These are phyloP conservation scores for Skeletonema menzelii DNA, from an alignment of 108 stramenopile genomes.

Conservation along the genomic window DNA sequence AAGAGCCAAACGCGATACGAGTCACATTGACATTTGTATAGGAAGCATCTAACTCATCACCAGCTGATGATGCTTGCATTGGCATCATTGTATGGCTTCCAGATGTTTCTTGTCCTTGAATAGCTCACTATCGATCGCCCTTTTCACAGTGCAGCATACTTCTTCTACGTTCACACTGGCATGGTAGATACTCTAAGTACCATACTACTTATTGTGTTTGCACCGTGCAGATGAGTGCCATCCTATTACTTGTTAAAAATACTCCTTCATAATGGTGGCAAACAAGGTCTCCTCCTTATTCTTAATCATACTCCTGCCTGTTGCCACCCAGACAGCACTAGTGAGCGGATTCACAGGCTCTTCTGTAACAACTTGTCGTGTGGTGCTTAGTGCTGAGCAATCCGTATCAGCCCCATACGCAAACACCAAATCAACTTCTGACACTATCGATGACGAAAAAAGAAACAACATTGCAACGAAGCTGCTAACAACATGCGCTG, in stretches of 20 bases:
- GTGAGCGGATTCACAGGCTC: not conserved
- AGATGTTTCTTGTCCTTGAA: not conserved
- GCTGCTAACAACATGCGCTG: constrained; percentile 18
- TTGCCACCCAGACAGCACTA: not conserved
- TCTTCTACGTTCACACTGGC: no score
- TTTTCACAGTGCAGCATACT: no score
- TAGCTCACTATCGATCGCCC: not conserved
- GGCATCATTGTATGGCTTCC: no score
- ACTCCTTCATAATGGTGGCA: no score
- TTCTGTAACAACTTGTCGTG: not conserved
- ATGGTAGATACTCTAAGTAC: no score
- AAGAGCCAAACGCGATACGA: constrained; percentile 76
- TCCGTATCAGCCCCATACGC: not conserved
- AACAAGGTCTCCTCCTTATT: not conserved
- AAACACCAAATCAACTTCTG: not conserved
- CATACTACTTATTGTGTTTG: no score
- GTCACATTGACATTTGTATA: constrained; percentile 9
- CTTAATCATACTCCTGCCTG: not conserved
- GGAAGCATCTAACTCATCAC: not conserved
- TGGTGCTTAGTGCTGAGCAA: not conserved
- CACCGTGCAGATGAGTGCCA: no score
- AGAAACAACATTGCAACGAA: constrained; percentile 2
- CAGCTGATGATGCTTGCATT: not conserved
- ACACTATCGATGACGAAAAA: not conserved
- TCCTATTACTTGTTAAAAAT: no score